Conservation (phyloP, 1,284 basidiomycete genomes). For the Sanguinoderma infundibulare region DNA sequence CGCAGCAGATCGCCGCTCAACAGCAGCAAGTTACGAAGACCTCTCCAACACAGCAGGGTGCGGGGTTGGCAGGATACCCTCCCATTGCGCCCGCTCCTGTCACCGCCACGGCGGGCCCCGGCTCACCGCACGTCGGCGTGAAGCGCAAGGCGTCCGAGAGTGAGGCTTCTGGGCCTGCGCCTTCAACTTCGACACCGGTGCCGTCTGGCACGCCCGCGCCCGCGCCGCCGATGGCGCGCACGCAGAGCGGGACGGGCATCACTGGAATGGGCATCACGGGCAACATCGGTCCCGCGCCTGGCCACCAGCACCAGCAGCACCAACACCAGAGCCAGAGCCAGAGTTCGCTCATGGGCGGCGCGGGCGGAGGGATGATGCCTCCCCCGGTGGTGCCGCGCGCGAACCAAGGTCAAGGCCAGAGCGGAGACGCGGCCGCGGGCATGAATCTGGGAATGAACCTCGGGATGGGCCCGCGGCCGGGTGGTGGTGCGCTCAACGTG, state of each 20-base stretch:
- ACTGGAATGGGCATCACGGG: constrained; percentile 27
- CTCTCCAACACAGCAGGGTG: constrained; percentile 24
- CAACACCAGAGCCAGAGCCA: background rate
- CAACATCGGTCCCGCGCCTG: constrained; percentile 19
- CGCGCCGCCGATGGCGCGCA: constrained; percentile 21
- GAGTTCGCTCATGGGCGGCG: constrained; percentile 19
- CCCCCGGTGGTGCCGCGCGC: constrained; percentile 20
- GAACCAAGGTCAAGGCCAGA: background rate
- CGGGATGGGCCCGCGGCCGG: background rate
- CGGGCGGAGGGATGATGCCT: constrained; percentile 25
- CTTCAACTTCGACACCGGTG: background rate
- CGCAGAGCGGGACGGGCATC: constrained; percentile 19
- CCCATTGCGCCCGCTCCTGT: constrained; percentile 34
- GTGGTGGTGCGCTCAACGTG: constrained; percentile 16
- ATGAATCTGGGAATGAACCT: constrained; percentile 12
- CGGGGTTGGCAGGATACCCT: no score
- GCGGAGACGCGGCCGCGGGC: background rate
- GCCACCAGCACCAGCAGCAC: background rate
- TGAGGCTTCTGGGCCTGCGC: constrained; percentile 23
- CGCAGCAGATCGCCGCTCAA: constrained; percentile 18
- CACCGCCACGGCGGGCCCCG: constrained; percentile 16
- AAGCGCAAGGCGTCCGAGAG: constrained; percentile 32
- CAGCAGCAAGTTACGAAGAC: constrained; percentile 18
- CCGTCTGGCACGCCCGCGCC: constrained; percentile 7
- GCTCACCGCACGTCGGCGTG: constrained; percentile 29